Conservation (phyloP, 2,329 filamentous ascomycete genomes). For the Escovopsis weberi region DNA sequence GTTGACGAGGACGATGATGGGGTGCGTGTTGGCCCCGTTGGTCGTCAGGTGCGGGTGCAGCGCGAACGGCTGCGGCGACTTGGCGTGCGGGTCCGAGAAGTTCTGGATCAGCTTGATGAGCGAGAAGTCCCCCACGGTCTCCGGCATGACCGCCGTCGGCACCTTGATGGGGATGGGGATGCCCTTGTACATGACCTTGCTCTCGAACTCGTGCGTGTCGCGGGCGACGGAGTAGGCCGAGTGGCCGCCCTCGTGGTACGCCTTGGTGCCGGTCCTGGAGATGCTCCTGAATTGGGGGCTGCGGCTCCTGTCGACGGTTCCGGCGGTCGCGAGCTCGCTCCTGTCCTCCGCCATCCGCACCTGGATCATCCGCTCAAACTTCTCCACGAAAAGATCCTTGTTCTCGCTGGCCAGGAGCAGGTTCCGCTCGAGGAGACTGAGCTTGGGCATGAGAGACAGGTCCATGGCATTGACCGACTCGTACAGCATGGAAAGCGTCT, state of each 20-base stretch:
- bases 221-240: conserved; percentile 64
- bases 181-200: conserved; percentile 86
- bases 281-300: conserved; percentile 33
- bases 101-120: conserved; percentile 94
- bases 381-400: conserved; percentile 93
- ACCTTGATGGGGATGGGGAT: conserved; percentile 96
- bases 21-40: conserved; percentile 77
- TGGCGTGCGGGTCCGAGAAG: conserved; percentile 71
- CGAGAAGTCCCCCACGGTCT: conserved; percentile 95
- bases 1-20: conserved; percentile 88
- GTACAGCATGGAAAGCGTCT: conserved; percentile 79
- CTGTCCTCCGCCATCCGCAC: conserved; percentile 58
- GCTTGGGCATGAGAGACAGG: conserved; percentile 74
- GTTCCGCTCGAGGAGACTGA: conserved; percentile 71
- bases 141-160: conserved; percentile 80
- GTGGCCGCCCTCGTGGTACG: conserved; percentile 42
- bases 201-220: conserved; percentile 97
- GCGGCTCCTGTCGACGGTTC: conserved; percentile 25
- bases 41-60: conserved; percentile 89
- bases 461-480: conserved; percentile 95
- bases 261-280: conserved; percentile 47
- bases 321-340: conserved; percentile 26
- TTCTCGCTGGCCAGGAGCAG: conserved; percentile 83
- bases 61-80: conserved; percentile 69
- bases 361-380: conserved; percentile 89